Evolutionary conservation across 371 early-diverging fungal species (phyloP).

Genomic region (Syncephalis fuscata): DNA sequence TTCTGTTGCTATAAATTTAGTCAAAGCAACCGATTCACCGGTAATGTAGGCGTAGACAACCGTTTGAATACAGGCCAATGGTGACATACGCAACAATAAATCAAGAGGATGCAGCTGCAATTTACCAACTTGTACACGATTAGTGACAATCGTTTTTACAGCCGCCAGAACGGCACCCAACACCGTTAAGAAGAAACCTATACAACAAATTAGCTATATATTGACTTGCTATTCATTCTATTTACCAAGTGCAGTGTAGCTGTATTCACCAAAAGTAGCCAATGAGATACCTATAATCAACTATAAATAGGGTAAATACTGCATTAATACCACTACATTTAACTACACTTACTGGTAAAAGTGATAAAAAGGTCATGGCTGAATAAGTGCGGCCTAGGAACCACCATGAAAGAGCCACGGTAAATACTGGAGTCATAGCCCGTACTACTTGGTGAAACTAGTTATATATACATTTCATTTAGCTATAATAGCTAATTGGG

Average conservation of each 20-base stretch:
- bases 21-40: constrained; percentile 44
- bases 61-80: constrained; percentile 61
- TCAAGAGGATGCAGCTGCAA: constrained; percentile 68
- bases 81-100: constrained; percentile 65
- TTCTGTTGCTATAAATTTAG: constrained; percentile 23
- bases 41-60: constrained; percentile 37
- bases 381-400: constrained; percentile 38
- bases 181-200: constrained; percentile 60
- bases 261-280: constrained; percentile 71
- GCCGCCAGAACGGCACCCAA: constrained; percentile 68
- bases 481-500: background rate
- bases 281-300: constrained; percentile 70
- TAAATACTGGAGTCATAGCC: constrained; percentile 72
- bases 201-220: background rate
- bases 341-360: constrained; percentile 25
- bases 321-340: too few species aligned
- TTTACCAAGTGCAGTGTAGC: constrained; percentile 38
- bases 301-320: too few species aligned
- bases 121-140: constrained; percentile 57
- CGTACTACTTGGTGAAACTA: constrained; percentile 76
- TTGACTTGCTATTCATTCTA: background rate
- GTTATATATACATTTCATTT: background rate
- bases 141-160: constrained; percentile 71
- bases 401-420: constrained; percentile 39
- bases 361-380: constrained; percentile 33